Base-by-base conservation (phyloP, 164 flowering plant genomes). In the Vitis labrusca region DNA sequence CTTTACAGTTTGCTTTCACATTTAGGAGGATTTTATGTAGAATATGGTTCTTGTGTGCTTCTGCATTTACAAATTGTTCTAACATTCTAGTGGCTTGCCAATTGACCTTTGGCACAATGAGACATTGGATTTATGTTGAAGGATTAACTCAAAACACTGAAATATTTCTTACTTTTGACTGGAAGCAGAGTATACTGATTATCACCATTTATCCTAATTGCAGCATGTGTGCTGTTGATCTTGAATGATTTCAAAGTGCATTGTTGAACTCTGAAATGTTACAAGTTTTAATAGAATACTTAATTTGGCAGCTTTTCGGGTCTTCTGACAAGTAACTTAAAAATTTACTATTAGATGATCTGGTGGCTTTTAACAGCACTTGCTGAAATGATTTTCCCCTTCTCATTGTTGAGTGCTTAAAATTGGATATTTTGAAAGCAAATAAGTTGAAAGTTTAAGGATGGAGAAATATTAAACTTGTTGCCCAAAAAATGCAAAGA, bases 1-100 rank as follows among this genome's bases (percentile, higher is more conserved):
- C 56, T 74, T 65, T 57, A 19, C n/a, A 16, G 60, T 69, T 53
- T 62, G 2, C 49, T 64, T 70, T 9, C 9, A 9, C 17, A 12
- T 14, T 32, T 57, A n/a, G 3, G 8, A 52, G 48, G 32, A 10
- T 7, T 59, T 53, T 62, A 17, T 8, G 19, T 27, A 50, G 58
- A 27, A 62, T 56, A 23, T 63, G 4, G 30, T 68, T 32, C 54
- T 32, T 3, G 32, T 29, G 65, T 51, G 14, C 44, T 23, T 50
- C 44, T 50, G 37, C 7, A 3, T 23, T 23, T 23, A 23, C 27
- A 23, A 23, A 23, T 23, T 23, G 27, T 2, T 23, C 27, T 23
- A 23, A 23, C 27, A 23, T 23, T 23, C 27, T 23, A 23, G 27
- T 23, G 27, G 27, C 27, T 23, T 23, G 27, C 27, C 27, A 19